phyloP scores from a whole-genome alignment of 2,329 filamentous ascomycete species.

The Fusarium solani-melongenae region DNA sequence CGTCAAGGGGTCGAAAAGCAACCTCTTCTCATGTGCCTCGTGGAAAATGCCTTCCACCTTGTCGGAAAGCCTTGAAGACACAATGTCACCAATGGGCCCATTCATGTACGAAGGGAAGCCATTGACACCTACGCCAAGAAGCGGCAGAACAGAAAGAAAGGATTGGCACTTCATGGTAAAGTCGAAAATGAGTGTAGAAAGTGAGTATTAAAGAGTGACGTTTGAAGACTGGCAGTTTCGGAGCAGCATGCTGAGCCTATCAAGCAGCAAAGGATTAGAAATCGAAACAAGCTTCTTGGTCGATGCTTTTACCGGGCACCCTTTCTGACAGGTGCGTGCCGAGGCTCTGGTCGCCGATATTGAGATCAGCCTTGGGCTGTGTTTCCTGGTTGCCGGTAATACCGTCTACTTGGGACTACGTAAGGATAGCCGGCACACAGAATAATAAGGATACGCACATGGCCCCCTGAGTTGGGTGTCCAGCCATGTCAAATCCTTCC shows the following conservation, averaged over 20 bases:
- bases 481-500: too few relatives aligned
- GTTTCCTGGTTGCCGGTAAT: background rate
- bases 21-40: background rate
- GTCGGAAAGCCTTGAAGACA: background rate
- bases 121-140: background rate
- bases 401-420: background rate
- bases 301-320: background rate
- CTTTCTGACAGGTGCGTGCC: background rate
- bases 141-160: background rate
- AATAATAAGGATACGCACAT: background rate
- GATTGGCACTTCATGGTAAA: conserved; percentile 12
- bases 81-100: background rate
- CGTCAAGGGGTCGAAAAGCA: background rate
- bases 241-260: background rate
- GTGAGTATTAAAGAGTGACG: background rate
- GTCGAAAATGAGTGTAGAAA: background rate
- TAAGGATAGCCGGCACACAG: background rate
- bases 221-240: background rate
- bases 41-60: background rate
- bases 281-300: conserved; percentile 5
- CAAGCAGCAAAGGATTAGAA: conserved; percentile 9
- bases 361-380: conserved; percentile 1
- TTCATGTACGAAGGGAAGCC: conserved; percentile 9
- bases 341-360: background rate
- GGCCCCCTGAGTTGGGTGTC: background rate